Base-by-base conservation (phyloP, 1,139 yeast genomes). In the Hansenula anomala region DNA sequence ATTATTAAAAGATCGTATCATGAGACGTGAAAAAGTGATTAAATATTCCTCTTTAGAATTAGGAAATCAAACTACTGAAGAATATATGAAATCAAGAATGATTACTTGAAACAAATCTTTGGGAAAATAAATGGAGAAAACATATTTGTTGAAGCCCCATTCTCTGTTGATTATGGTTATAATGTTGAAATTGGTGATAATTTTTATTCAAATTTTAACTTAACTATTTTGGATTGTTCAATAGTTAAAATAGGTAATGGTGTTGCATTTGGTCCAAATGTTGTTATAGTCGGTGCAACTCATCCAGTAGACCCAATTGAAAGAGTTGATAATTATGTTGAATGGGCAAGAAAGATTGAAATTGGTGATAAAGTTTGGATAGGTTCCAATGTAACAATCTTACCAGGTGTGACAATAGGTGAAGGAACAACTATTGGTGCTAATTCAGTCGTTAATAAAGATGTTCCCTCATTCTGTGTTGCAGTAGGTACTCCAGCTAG, bases 351-450 rank as follows among this genome's bases (percentile, higher is more conserved):
- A 30, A 80, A 84, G 4, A 71, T 82, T 23, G 64, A 59, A 2
- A 77, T 82, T 22, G 87, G 83, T 0, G 67, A 78, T 52, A 71
- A 75, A 42, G 83, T 78, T 15, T 82, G 90, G 90, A 63, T 82
- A 34, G 85, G 86, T 10, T 69, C 79, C 3, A 67, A 69, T 35
- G 73, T 64, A 18, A 63, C 65, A 1, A 67, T 82, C 6, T 59
- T 81, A 38, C 84, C 85, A 2, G 89, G 88, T 3, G 83, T 80
- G 12, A 77, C 73, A 1, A 70, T 82, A 37, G 89, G 89, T 8
- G 72, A 75, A 29, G 73, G 74, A 1, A 67, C 72, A n/a, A 78
- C 79, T 1, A 65, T 82, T 35, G 90, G 81, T 7, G 86, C 89
- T 8, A 87, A 86, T 4, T 61, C 79, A 6, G 79, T 80, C 2